Evolutionary conservation across 1,284 basidiomycete genomes (phyloP).

Genomic region (Erythrobasidium hasegawianum): DNA sequence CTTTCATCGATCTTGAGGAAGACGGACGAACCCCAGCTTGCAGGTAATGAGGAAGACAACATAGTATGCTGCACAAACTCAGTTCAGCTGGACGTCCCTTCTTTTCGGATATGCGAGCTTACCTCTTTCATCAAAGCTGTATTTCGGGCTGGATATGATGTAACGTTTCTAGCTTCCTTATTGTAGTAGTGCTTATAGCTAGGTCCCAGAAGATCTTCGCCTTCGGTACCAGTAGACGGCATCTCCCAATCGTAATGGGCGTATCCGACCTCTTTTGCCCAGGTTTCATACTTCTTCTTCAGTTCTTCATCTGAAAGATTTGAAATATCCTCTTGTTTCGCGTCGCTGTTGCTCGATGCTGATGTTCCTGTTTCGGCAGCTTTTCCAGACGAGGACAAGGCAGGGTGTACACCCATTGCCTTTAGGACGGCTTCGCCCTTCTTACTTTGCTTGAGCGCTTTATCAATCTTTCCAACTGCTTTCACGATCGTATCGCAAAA

Average conservation of each 20-base stretch:
- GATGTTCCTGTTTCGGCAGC: neutral
- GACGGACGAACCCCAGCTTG: slow-evolving; percentile 83
- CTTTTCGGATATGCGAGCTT: neutral
- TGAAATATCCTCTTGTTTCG: neutral
- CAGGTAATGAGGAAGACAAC: slow-evolving; percentile 79
- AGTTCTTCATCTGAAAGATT: slow-evolving; percentile 23
- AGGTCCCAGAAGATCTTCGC: slow-evolving; percentile 47
- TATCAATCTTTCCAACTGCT: slow-evolving; percentile 75
- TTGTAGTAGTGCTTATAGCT: slow-evolving; percentile 75
- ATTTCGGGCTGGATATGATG: slow-evolving; percentile 74
- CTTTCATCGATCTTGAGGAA: slow-evolving; percentile 81
- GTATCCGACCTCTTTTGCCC: slow-evolving; percentile 24
- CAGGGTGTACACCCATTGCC: slow-evolving; percentile 4
- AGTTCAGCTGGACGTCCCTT: neutral
- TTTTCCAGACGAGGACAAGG: neutral
- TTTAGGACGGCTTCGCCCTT: slow-evolving; percentile 54
- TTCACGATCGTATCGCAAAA: slow-evolving; percentile 74
- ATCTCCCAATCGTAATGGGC: slow-evolving; percentile 15
- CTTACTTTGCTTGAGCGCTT: slow-evolving; percentile 76
- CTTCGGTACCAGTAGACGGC: neutral
- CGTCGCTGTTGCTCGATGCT: neutral
- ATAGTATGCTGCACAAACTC: slow-evolving; percentile 66
- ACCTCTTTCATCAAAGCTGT: slow-evolving; percentile 89
- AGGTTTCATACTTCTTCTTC: slow-evolving; percentile 11
- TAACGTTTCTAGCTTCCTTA: slow-evolving; percentile 71